Evolutionary conservation across 1,284 basidiomycete species (phyloP).

Genomic region (Cerioporus squamosus): DNA sequence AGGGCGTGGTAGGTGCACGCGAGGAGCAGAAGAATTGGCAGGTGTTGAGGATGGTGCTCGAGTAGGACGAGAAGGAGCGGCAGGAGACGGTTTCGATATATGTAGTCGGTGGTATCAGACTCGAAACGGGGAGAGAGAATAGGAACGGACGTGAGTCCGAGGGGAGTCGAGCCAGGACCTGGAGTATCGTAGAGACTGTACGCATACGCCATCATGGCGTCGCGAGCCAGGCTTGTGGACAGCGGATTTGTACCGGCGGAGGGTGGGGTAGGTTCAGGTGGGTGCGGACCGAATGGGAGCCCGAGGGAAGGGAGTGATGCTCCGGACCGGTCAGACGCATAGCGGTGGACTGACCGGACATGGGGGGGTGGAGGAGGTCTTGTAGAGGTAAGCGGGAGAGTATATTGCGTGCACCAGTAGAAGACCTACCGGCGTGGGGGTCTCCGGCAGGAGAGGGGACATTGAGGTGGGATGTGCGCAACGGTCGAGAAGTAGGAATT

Average conservation of each 20-base stretch:
- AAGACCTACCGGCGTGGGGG: neutral
- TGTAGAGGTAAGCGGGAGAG: neutral
- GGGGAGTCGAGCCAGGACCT: constrained; percentile 2
- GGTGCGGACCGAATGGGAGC: neutral
- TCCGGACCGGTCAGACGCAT: neutral
- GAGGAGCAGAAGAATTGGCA: constrained; percentile 32
- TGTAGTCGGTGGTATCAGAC: constrained; percentile 13
- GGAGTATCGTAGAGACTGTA: constrained; percentile 31
- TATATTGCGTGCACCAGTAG: neutral
- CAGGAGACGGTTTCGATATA: constrained; percentile 27
- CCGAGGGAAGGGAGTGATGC: neutral
- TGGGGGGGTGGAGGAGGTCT: neutral
- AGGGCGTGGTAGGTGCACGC: constrained; percentile 32
- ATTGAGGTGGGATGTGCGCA: constrained; percentile 1
- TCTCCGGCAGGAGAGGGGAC: neutral
- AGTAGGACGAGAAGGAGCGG: constrained; percentile 30
- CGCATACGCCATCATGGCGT: constrained; percentile 32
- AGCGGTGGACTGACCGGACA: neutral
- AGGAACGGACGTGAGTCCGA: constrained; percentile 28
- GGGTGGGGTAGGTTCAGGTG: neutral
- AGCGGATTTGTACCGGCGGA: constrained; percentile 12
- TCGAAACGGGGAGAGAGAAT: constrained; percentile 10
- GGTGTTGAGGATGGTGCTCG: constrained; percentile 26
- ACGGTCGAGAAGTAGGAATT: constrained; percentile 4
- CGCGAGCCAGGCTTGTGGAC: constrained; percentile 24